Percentiles rank a stretch among this genome's conserved stretches.
phyloP scores from a whole-genome alignment of 306 rosid species.

The Heteromeles arbutifolia region DNA sequence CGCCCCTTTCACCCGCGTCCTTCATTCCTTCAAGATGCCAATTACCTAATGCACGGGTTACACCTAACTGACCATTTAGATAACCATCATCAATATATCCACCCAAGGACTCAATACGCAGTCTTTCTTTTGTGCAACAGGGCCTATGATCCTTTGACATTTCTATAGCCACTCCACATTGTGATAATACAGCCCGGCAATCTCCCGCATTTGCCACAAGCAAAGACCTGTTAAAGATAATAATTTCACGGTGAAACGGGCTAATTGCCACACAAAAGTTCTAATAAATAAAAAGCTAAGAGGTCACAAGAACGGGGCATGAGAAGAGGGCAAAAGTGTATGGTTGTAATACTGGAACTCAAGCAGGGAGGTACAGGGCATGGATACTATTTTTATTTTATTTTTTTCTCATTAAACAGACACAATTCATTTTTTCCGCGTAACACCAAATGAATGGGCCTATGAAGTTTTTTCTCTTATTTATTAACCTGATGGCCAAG shows the following conservation, averaged over 20 bases:
- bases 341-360: not conserved
- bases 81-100: conserved; percentile 66
- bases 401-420: not conserved
- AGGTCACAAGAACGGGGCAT: not conserved
- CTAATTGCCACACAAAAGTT: not conserved
- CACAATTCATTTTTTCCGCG: not conserved
- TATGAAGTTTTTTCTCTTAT: not conserved
- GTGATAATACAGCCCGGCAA: conserved; percentile 87
- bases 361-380: not conserved
- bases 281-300: not conserved
- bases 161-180: conserved; percentile 55
- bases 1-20: conserved; percentile 49
- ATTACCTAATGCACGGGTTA: conserved; percentile 86
- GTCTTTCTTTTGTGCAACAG: conserved; percentile 56
- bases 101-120: conserved; percentile 66
- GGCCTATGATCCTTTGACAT: conserved; percentile 91
- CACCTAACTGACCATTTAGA: conserved; percentile 70
- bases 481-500: not conserved
- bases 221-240: conserved; percentile 54
- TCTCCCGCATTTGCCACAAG: conserved; percentile 98
- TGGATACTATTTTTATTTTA: not conserved
- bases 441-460: not conserved
- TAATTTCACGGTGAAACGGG: not conserved
- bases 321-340: not conserved
- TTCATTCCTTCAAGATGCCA: conserved; percentile 98